Base-by-base conservation (phyloP, 768 basidiomycete genomes). In the Lyophyllum shimeji region DNA sequence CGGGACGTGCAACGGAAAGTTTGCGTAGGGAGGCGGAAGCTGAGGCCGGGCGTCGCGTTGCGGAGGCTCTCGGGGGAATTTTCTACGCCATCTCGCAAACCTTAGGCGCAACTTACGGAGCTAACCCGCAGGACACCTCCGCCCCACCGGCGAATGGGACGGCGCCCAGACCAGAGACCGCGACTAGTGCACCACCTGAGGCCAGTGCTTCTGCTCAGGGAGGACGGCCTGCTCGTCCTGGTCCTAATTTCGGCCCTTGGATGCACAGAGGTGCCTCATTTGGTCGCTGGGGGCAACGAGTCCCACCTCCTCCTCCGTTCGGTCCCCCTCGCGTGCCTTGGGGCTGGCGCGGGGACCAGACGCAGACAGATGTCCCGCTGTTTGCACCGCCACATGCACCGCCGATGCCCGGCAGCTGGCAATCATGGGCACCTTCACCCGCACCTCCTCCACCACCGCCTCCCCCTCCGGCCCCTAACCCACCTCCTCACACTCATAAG, bases 1-100 rank as follows among this genome's bases (percentile, higher is more conserved):
- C 82, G 1, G 60, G 75, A 43, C 67, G 69, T 43, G 72, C 76
- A n/a, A 69, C 80, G 0, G 76, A 75, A 29, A 76, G 79, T 18
- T 63, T 80, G 20, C 76, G 78, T 25, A 77, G 76, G 37, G 66
- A 66, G 21, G 71, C 82, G 1, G 89, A 92, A 63, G 82, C 82
- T 61, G 85, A 87, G 60, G 89, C 90, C 0, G 81, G 83, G 13
- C 74, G 76, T 42, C 76, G 82, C 49, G 81, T 90, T 15, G 79
- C 85, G 3, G 83, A 87, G 25, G 82, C 85, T 7, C 69, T 93
- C 27, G 82, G 79, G 6, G 76, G 76, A 45, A 70, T 92, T 29
- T 74, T 89, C 56, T 80, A 79, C 40, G 69, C 80, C 21, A 72
- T 90, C n/a, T 79, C 76, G 17, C 63, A 74, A 46, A 61, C 60